These are phyloP conservation scores for Abrus precatorius DNA, from an alignment of 306 rosid species.

Conservation along the genomic window DNA sequence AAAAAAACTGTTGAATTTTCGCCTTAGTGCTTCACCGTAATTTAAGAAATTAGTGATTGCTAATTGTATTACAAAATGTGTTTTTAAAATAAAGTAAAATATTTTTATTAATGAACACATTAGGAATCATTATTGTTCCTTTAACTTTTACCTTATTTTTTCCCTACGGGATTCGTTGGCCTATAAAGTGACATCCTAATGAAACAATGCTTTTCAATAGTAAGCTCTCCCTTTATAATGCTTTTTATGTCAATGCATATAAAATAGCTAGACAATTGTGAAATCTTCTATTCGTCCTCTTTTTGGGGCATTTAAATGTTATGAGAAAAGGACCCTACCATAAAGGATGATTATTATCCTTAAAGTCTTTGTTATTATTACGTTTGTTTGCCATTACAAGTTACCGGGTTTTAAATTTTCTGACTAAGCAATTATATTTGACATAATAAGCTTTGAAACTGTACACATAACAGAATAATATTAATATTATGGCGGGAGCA, in stretches of 20 bases:
- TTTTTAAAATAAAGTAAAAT: background rate
- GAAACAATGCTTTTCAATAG: conserved; percentile 36
- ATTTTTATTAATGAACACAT: background rate
- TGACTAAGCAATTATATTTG: conserved; percentile 46
- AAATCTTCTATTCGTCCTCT: conserved; percentile 24
- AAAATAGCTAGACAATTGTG: conserved; percentile 43
- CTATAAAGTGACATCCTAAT: conserved; percentile 45
- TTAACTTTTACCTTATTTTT: background rate
- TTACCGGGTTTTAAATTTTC: conserved; percentile 50
- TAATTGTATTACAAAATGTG: background rate
- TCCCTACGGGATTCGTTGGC: conserved; percentile 29
- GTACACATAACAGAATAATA: conserved; percentile 38
- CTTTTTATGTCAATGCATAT: conserved; percentile 45
- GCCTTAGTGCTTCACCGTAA: background rate
- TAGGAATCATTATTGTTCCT: conserved; percentile 16
- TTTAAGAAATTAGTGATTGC: background rate
- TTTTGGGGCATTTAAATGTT: conserved; percentile 36
- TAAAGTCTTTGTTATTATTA: conserved; percentile 62
- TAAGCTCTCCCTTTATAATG: conserved; percentile 39
- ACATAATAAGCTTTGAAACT: conserved; percentile 46
- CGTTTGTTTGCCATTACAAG: conserved; percentile 61
- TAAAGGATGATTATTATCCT: conserved; percentile 38
- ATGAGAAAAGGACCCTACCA: conserved; percentile 55
- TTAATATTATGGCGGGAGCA: conserved; percentile 31
- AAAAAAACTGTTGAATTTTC: background rate